Base-by-base conservation (phyloP, 352 stramenopile genomes). In the Pythium angustatum region DNA sequence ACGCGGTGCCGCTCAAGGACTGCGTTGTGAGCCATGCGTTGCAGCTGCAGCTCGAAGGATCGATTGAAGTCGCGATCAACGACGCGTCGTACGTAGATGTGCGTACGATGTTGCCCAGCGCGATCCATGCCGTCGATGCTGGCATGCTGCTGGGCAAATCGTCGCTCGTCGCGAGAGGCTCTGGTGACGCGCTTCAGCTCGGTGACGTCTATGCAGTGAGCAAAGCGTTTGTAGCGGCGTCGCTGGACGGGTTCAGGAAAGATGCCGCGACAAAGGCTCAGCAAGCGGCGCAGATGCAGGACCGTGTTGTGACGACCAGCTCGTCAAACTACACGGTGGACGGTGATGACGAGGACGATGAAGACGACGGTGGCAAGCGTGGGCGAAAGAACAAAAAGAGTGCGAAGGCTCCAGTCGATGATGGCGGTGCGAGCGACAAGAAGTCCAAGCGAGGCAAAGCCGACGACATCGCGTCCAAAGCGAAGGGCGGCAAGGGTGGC, bases 41-140 rank as follows among this genome's bases (percentile, higher is more conserved):
- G 56, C 72, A 85, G 31, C 30, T 92, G 15, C 81, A 92, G 57
- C 34, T 95, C 4, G 86, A 95, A 49, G 85, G 76, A 26, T 77
- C 81, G 12, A 76, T 95, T 7, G 86, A 95, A 38, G 78, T 79
- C 1, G 81, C 79, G 0, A 69, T 86, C n/a, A 84, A 83, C n/a
- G 86, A 94, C 11, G 68, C 64, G n/a, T 77, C 71, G 14, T 75
- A 86, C 22, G 72, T 93, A 27, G 86, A 95, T 63, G 71, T 84
- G 41, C 68, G 78, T 1, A 67, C 68, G 17, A 33, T 93, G 24
- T 33, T 95, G n/a, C 86, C 86, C 7, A 88, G 78, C 61, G 83
- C 74, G 7, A 63, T 95, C 9, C 50, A 71, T 15, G 21, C 55
- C 9, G 67, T 51, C 17, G 84, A 93, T 53, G 65, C 87, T 1